Base-by-base conservation (phyloP, 1,284 basidiomycete genomes). In the Melampsora americana region DNA sequence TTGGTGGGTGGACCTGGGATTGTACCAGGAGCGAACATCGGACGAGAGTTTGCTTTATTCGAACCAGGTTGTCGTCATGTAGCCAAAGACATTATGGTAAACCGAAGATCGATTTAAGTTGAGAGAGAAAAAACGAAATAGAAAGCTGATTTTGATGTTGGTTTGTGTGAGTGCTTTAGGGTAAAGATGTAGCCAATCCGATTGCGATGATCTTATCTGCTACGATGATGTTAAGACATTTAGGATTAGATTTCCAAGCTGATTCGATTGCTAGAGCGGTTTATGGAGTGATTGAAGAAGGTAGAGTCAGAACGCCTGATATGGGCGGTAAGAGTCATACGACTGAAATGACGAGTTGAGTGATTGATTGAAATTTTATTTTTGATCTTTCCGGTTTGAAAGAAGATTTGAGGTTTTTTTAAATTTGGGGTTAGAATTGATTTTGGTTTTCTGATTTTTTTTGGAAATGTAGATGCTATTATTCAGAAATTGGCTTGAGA, bases 211-310 rank as follows among this genome's bases (percentile, higher is more conserved):
- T 99, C 83, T 89, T 99, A 79, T 94, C 92, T 78, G 89, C 95
- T 59, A 95, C 95, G 77, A 99, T 99, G 95, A 93, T 99, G 92
- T 88, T 99, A 80, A 88, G 95, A 81, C 96, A 99, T 85, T 89
- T 99, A 78, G 95, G 95, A 89, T 89, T 99, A 79, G 93, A 97
- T 84, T 86, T 89, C 80, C 90, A 97, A 82, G 96, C 96, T 75
- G 97, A 99, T 87, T 89, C 86, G 83, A 97, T 99, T 82, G 93
- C 96, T 61, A 87, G 88, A 79, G 91, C 94, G 74, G 94, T 93
- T 11, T 97, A 98, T 85, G 90, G 92, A 82, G 93, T 97, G 80
- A 93, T 99, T 82, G 89, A 90, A 81, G 88, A 89, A 79, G 92
- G 91, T 81, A 91, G 93, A 84, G 89, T 95, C 83, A 89, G 91